Evolutionary conservation across 495 filamentous ascomycete genomes (phyloP).

Genomic region (Trichoderma virens): DNA sequence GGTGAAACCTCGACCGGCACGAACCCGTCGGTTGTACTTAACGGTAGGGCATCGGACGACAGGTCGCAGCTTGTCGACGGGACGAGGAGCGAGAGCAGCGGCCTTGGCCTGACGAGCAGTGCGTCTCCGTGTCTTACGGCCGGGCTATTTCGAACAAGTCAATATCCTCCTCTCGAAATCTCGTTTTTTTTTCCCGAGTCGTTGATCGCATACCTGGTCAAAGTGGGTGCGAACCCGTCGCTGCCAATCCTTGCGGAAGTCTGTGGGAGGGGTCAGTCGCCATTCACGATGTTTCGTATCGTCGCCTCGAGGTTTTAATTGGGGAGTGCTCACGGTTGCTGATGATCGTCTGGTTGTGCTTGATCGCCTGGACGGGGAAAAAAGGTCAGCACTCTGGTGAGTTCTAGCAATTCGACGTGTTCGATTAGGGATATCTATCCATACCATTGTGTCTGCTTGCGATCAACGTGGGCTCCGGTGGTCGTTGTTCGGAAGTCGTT

Average conservation of each 20-base stretch:
- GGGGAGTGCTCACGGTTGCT: slow-evolving; percentile 73
- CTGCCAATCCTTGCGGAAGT: slow-evolving; percentile 99
- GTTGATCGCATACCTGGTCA: slow-evolving; percentile 73
- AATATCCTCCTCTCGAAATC: slow-evolving; percentile 12
- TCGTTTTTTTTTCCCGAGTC: slow-evolving; percentile 17
- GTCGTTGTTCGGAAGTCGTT: slow-evolving; percentile 26
- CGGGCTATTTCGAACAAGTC: slow-evolving; percentile 56
- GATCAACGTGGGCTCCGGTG: slow-evolving; percentile 42
- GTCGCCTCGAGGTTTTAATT: slow-evolving; percentile 3
- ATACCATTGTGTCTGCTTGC: slow-evolving; percentile 60
- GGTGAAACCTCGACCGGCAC: slow-evolving; percentile 94
- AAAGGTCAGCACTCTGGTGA: slow-evolving; percentile 19
- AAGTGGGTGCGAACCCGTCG: slow-evolving; percentile 96
- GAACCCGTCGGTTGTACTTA: slow-evolving; percentile 98
- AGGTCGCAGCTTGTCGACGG: slow-evolving; percentile 93
- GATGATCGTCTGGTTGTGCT: slow-evolving; percentile 98
- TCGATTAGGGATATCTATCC: slow-evolving; percentile 20
- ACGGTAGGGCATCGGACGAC: slow-evolving; percentile 83
- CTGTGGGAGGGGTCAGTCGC: slow-evolving; percentile 32
- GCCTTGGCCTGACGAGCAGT: slow-evolving; percentile 87
- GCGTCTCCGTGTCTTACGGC: slow-evolving; percentile 85
- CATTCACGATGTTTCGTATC: slow-evolving; percentile 20
- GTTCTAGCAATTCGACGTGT: slow-evolving; percentile 3
- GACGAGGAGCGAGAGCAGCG: slow-evolving; percentile 86
- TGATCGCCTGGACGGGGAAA: slow-evolving; percentile 68